Evolutionary conservation across 345 rosid genomes (phyloP).

Genomic region (Chamaenerion angustifolium): DNA sequence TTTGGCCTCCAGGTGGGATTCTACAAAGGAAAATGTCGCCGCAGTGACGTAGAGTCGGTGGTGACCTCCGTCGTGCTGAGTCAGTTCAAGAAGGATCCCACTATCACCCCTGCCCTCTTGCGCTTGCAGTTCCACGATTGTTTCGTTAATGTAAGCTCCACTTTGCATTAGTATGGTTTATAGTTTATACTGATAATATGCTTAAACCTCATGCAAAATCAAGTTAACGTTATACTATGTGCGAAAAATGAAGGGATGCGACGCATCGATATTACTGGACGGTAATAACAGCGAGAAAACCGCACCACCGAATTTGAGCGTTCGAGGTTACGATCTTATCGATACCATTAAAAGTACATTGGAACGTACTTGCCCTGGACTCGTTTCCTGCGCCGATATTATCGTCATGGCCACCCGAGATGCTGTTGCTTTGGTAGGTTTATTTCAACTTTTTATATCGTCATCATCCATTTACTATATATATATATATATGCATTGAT

Average conservation of each 20-base stretch:
- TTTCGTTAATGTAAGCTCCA: conserved; percentile 25
- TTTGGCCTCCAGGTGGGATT: conserved; percentile 18
- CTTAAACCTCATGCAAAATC: neutral
- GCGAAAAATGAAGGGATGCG: conserved; percentile 22
- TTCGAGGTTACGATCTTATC: conserved; percentile 24
- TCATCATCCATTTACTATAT: no score
- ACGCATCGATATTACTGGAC: conserved; percentile 30
- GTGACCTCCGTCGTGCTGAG: conserved; percentile 14
- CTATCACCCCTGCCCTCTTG: conserved; percentile 26
- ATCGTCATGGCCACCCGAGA: conserved; percentile 48
- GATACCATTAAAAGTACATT: conserved; percentile 20
- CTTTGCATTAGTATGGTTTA: neutral
- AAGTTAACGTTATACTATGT: neutral
- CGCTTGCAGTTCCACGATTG: conserved; percentile 42
- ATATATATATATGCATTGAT: no score
- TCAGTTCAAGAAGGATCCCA: conserved; percentile 1
- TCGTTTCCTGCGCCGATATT: conserved; percentile 54
- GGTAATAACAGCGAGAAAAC: conserved; percentile 20
- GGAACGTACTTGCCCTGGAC: conserved; percentile 30
- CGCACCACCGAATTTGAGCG: conserved; percentile 22
- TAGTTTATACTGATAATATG: neutral
- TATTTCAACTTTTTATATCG: no score
- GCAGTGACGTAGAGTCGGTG: conserved; percentile 16
- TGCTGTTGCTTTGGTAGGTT: conserved; percentile 27
- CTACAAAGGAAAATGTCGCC: conserved; percentile 19